Percentiles rank a stretch among this genome's conserved stretches.
Evolutionary conservation across 148 eudicot genomes (phyloP).

Genomic region (Diospyros kaki): DNA sequence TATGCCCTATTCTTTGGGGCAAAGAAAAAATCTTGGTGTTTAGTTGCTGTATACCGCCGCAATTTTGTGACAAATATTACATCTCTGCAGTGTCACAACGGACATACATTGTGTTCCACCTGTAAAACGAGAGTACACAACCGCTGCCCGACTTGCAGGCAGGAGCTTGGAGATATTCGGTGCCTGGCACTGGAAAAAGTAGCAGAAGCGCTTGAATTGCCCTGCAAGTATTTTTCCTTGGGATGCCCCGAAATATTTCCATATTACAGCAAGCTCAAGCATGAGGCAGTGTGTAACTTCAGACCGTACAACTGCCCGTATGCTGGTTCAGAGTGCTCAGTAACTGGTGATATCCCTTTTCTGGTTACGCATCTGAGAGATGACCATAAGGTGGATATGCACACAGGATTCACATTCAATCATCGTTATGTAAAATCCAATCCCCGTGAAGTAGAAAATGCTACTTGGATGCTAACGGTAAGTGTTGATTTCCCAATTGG

Average conservation of each 20-base stretch:
- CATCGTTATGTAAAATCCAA: slow-evolving; percentile 96
- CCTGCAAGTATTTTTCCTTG: slow-evolving; percentile 70
- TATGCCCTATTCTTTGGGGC: no score
- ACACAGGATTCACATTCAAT: slow-evolving; percentile 86
- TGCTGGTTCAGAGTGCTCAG: slow-evolving; percentile 93
- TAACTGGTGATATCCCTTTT: slow-evolving; percentile 72
- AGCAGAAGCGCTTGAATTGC: slow-evolving; percentile 86
- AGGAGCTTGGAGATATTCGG: slow-evolving; percentile 90
- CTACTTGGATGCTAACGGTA: slow-evolving; percentile 98
- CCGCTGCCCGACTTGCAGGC: slow-evolving; percentile 92
- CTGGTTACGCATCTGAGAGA: slow-evolving; percentile 83
- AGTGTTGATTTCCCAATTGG: slow-evolving; percentile 21
- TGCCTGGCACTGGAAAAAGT: slow-evolving; percentile 92
- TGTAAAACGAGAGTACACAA: slow-evolving; percentile 87
- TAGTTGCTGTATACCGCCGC: no score
- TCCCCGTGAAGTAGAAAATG: slow-evolving; percentile 98
- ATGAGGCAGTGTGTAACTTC: slow-evolving; percentile 76
- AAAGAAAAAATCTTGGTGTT: background rate
- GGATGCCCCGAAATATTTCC: slow-evolving; percentile 97
- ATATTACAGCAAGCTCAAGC: slow-evolving; percentile 89
- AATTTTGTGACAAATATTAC: background rate
- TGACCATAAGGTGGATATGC: slow-evolving; percentile 99
- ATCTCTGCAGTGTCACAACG: slow-evolving; percentile 82
- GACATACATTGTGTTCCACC: slow-evolving; percentile 88
- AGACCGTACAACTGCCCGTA: slow-evolving; percentile 94